phyloP scores from a whole-genome alignment of 2,329 filamentous ascomycete genomes.

The Fulvia fulva region DNA sequence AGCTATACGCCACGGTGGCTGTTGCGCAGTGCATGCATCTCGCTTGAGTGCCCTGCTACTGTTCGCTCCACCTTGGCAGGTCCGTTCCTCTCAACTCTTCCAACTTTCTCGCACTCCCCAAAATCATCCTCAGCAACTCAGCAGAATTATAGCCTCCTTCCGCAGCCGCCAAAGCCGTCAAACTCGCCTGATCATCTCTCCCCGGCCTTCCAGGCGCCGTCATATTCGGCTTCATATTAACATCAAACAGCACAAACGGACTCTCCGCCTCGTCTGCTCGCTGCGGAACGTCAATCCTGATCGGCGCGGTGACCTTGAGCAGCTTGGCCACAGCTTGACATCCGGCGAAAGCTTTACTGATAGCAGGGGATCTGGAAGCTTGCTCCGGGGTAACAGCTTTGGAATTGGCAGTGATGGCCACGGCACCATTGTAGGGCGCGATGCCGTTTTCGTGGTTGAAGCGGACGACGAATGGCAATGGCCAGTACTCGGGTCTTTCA shows the following conservation, averaged over 20 bases:
- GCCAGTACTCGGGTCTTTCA: slow-evolving; percentile 37
- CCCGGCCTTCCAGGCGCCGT: slow-evolving; percentile 47
- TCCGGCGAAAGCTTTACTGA: slow-evolving; percentile 34
- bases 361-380: slow-evolving; percentile 32
- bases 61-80: background rate
- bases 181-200: slow-evolving; percentile 47
- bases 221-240: slow-evolving; percentile 54
- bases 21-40: too few species aligned
- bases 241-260: slow-evolving; percentile 48
- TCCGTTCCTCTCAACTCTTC: slow-evolving; percentile 5
- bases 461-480: slow-evolving; percentile 44
- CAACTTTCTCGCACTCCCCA: slow-evolving; percentile 20
- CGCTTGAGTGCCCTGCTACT: too few species aligned
- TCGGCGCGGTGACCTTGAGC: slow-evolving; percentile 42
- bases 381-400: slow-evolving; percentile 35
- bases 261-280: slow-evolving; percentile 28
- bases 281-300: slow-evolving; percentile 47
- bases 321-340: slow-evolving; percentile 41
- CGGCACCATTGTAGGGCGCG: slow-evolving; percentile 48
- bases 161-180: slow-evolving; percentile 44
- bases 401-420: slow-evolving; percentile 49
- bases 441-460: slow-evolving; percentile 49
- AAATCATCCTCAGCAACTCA: slow-evolving; percentile 37
- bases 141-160: slow-evolving; percentile 44
- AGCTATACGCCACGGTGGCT: too few species aligned